Conservation (phyloP, 176 grass and related monocot species). For the Puya raimondii region DNA sequence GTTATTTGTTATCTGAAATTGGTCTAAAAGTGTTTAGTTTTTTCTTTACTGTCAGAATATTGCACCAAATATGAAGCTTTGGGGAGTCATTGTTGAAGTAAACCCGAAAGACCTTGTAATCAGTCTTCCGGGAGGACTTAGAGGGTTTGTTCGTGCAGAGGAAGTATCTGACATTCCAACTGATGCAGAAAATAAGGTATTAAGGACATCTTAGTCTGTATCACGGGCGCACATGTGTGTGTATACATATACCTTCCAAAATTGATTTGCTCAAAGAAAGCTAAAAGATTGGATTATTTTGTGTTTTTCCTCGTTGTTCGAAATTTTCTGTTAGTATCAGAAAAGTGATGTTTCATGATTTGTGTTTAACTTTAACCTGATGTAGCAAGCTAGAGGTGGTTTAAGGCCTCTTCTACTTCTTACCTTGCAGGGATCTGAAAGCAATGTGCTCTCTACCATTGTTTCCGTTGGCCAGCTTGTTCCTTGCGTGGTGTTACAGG, state of each 20-base stretch:
- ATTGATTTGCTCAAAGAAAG: background rate
- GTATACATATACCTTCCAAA: background rate
- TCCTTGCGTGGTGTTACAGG: slow-evolving; percentile 62
- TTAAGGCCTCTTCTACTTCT: slow-evolving; percentile 4
- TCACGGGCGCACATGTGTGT: background rate
- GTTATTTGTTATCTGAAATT: background rate
- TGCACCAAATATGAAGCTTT: slow-evolving; percentile 81
- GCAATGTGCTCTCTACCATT: slow-evolving; percentile 43
- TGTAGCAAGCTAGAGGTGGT: background rate
- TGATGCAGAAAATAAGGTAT: slow-evolving; percentile 36
- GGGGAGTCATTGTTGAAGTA: slow-evolving; percentile 83
- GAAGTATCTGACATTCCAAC: slow-evolving; percentile 49
- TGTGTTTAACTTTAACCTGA: background rate
- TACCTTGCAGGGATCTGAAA: slow-evolving; percentile 54
- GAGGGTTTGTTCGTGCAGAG: slow-evolving; percentile 75
- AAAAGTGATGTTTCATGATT: background rate
- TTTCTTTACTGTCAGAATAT: slow-evolving; percentile 54
- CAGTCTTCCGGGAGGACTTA: slow-evolving; percentile 85
- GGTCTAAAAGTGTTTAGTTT: background rate
- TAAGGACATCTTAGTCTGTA: background rate
- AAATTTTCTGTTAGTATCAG: background rate
- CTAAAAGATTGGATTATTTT: background rate
- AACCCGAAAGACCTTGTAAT: slow-evolving; percentile 79
- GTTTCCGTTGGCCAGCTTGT: slow-evolving; percentile 79
- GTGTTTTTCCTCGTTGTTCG: background rate